Base-by-base conservation (phyloP, 305 asterid genomes). In the Stenogyne calaminthoides region DNA sequence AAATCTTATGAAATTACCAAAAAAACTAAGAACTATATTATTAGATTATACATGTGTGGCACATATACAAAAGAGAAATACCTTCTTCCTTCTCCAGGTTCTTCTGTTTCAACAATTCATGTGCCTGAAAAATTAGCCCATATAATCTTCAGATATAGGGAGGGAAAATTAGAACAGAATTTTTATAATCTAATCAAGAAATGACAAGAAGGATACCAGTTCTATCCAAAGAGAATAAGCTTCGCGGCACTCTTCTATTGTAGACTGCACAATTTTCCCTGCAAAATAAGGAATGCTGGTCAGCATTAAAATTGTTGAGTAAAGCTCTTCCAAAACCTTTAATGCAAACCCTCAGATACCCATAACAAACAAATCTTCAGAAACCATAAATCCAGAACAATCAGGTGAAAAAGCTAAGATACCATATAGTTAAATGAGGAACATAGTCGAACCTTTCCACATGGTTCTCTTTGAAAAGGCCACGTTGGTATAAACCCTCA, bases 211-310 rank as follows among this genome's bases (percentile, higher is more conserved):
- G 27, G 34, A 56, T 90, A 95, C 99, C 77, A 84, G 92, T 55
- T 86, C 86, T 47, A 89, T 87, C 97, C 97, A 95, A 76, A 69
- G 69, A 66, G 84, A 94, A 84, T 84, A 92, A 80, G 83, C 91
- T 60, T 89, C 97, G 71, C 96, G 92, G 75, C 96, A 89, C 77
- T 95, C 98, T 75, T 95, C 99, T 59, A 90, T 65, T 69, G 99
- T 95, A 62, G 98, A 90, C 88, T 88, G 96, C 73, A 92, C 89
- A 80, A 95, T 95, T 84, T 95, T 95, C 81, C 99, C 98, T 95
- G 99, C 84, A 84, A 74, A 77, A 78, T 57, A 61, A 68, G 69
- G 72, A 80, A 4, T 22, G 46, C 69, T 58, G 11, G 25, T 75
- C 71, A 78, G 80, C 67, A 61, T 5, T 42, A 18, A 37, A 49